Base-by-base conservation (phyloP, 2,329 filamentous ascomycete genomes). In the Spiromastix sp. region DNA sequence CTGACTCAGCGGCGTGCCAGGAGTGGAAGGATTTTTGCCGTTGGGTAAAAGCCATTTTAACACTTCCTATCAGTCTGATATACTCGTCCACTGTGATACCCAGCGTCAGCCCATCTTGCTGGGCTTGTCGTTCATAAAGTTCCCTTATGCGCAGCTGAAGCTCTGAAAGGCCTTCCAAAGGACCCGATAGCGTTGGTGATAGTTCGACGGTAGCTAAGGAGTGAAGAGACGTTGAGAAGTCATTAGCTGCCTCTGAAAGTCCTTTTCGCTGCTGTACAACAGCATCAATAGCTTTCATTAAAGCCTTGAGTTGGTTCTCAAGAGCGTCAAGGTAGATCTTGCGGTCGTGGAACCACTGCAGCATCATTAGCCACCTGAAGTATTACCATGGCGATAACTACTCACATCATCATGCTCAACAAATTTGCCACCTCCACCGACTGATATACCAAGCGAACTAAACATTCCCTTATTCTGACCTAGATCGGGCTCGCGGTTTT, bases 41-140 rank as follows among this genome's bases (percentile, higher is more conserved):
- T 59, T 95, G 87, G 22, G 72, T 66, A 54, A 98, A 98, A 0
- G 91, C 85, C 42, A 81, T 84, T 68, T 98, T 98, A 41, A 96
- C 84, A 37, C 84, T 93, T 20, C 86, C 85, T 48, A 98, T 96
- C 28, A 98, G 65, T 4, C 91, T 85, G 48, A 98, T 93, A 61
- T 98, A 98, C 62, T 98, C 91, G 46, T 98, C 91, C 43, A 98
- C 87, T 28, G 93, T 93, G 52, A 96, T 96, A 24, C 91, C 91
- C 45, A 98, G 78, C 0, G 91, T 98, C 34, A 98, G 71, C 20
- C 96, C 81, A 54, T 98, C 91, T 58, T 98, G 91, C 62, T 95
- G 86, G 8, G 91, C 91, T 60, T 98, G 91, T 15, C 91, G 82
- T 49, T 95, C 86, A 56, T 98, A 96, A 1, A 98, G 76, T 51